Percentiles rank a stretch among this genome's conserved stretches.
Conservation (phyloP, 2,329 filamentous ascomycete species). For the Paradendryphiella salina region DNA sequence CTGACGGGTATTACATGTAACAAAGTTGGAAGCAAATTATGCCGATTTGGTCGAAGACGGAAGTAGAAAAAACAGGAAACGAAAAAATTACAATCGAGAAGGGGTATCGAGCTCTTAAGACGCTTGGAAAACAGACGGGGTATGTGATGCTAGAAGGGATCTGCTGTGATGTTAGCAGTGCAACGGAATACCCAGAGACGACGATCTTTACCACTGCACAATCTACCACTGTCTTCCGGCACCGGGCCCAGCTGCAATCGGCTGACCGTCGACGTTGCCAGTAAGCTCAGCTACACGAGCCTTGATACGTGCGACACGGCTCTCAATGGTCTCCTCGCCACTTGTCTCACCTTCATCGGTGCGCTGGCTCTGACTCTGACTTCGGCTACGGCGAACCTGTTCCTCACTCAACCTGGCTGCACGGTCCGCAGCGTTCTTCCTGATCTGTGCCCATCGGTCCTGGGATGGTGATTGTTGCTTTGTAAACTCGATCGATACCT, state of each 20-base stretch:
- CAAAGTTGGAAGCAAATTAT: constrained; percentile 1
- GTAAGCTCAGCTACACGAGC: constrained; percentile 94
- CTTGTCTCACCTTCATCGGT: constrained; percentile 87
- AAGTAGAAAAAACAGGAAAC: constrained; percentile 8
- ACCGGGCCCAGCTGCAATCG: constrained; percentile 12
- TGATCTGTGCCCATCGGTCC: constrained; percentile 94
- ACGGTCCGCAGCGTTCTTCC: constrained; percentile 88
- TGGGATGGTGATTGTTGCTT: constrained; percentile 51
- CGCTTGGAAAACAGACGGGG: constrained; percentile 24
- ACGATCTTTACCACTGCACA: constrained; percentile 20
- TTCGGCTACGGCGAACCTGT: constrained; percentile 59
- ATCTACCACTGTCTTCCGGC: constrained; percentile 21
- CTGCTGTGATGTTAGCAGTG: constrained; percentile 6
- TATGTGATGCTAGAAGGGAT: constrained; percentile 15
- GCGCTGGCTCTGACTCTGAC: constrained; percentile 59
- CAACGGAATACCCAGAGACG: neutral
- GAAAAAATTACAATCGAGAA: constrained; percentile 24
- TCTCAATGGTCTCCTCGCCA: constrained; percentile 95
- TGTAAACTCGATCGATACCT: constrained; percentile 48
- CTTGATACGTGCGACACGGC: constrained; percentile 95
- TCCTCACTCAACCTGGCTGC: constrained; percentile 70
- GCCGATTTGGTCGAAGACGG: constrained; percentile 6
- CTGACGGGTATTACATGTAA: constrained; percentile 34
- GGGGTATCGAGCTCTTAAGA: constrained; percentile 40
- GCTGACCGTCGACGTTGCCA: constrained; percentile 51